Evolutionary conservation across 768 basidiomycete species (phyloP).

Genomic region (Lentinula edodes): DNA sequence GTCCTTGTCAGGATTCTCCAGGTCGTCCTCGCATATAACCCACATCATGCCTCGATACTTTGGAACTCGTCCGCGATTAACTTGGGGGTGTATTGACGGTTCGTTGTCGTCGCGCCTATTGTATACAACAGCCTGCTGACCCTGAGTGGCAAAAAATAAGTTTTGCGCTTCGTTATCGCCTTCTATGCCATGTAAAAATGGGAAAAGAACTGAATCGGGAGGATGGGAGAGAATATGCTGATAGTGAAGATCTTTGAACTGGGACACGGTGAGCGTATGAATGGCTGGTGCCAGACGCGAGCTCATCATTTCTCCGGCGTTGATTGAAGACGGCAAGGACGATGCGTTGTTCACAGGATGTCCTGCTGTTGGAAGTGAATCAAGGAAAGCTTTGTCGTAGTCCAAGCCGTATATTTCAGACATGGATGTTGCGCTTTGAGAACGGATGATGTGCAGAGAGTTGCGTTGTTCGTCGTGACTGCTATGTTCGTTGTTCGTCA

Average conservation of each 20-base stretch:
- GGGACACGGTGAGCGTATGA: not conserved
- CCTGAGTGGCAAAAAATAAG: constrained; percentile 60
- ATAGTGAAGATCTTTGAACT: constrained; percentile 16
- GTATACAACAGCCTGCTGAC: constrained; percentile 8
- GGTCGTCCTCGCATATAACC: constrained; percentile 75
- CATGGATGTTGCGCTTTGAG: not conserved
- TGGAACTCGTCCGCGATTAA: constrained; percentile 26
- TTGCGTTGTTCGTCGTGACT: not conserved
- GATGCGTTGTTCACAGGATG: not conserved
- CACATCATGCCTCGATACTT: constrained; percentile 74
- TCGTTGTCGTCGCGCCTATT: constrained; percentile 4
- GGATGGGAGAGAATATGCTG: constrained; percentile 49
- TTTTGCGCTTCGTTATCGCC: constrained; percentile 77
- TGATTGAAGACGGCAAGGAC: not conserved
- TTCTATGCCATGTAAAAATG: constrained; percentile 85
- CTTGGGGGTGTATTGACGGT: constrained; percentile 10
- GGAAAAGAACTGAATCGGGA: constrained; percentile 79
- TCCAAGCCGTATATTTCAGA: not conserved
- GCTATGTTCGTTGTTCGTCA: not conserved
- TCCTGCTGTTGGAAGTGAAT: not conserved
- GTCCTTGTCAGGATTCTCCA: constrained; percentile 24
- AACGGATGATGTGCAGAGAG: not conserved
- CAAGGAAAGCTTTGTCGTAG: constrained; percentile 1
- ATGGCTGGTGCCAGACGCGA: not conserved
- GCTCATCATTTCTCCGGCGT: not conserved